Conservation (phyloP, 129 eudicot genomes). For the Ambrosia trifida region DNA sequence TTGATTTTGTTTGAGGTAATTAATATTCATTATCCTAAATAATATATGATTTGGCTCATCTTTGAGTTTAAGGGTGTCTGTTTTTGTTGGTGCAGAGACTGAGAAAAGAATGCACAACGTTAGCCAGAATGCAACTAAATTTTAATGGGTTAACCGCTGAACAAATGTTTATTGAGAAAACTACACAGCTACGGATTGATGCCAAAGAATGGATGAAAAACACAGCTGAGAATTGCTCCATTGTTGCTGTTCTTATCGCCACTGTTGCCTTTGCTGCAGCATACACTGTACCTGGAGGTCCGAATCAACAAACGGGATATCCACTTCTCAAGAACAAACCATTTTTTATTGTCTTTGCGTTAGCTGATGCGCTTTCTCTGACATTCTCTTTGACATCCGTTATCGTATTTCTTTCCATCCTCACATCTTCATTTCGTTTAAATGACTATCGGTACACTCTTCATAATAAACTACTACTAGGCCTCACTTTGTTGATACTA, state of each 20-base stretch:
- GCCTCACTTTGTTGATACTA: constrained; percentile 24
- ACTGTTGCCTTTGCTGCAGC: constrained; percentile 42
- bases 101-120: constrained; percentile 3
- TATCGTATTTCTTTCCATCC: constrained; percentile 29
- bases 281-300: constrained; percentile 36
- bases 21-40: too few relatives aligned
- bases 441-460: constrained; percentile 24
- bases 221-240: constrained; percentile 37
- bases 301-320: constrained; percentile 12
- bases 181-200: constrained; percentile 6
- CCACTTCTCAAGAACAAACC: constrained; percentile 19
- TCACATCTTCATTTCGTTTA: constrained; percentile 30
- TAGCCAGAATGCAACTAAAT: constrained; percentile 18
- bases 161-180: constrained; percentile 17
- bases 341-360: constrained; percentile 25
- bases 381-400: constrained; percentile 32
- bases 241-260: constrained; percentile 38
- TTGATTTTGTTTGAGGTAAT: constrained; percentile 35
- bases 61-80: too few relatives aligned
- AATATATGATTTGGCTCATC: too few relatives aligned
- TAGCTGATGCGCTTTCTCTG: constrained; percentile 30
- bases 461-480: constrained; percentile 25
- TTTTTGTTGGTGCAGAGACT: constrained; percentile 18
- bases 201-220: constrained; percentile 40
- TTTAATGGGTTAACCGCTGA: constrained; percentile 15